phyloP scores from a whole-genome alignment of 2,329 filamentous ascomycete species.

The Botrytis fragariae region DNA sequence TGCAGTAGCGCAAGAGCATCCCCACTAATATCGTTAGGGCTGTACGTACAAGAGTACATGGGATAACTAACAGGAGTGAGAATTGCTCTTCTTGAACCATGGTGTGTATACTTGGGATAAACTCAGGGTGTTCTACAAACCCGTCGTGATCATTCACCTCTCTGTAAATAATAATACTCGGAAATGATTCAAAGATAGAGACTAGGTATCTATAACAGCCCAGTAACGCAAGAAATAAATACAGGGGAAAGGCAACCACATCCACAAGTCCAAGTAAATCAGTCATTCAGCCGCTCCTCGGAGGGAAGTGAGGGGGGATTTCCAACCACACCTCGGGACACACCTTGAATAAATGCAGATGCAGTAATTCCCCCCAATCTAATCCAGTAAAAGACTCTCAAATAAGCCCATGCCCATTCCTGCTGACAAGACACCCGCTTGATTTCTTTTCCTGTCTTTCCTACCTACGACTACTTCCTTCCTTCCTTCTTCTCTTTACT shows the following conservation, averaged over 20 bases:
- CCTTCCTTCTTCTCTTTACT: background rate
- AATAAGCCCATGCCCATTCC: constrained; percentile 33
- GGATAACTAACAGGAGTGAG: background rate
- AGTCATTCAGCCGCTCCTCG: constrained; percentile 8
- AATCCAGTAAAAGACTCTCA: constrained; percentile 22
- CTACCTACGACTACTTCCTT: background rate
- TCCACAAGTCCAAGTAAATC: background rate
- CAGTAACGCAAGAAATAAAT: background rate
- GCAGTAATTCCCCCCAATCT: background rate
- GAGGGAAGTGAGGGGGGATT: background rate
- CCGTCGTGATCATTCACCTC: background rate
- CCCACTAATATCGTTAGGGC: background rate
- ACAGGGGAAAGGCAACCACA: background rate
- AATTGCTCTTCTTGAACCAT: background rate
- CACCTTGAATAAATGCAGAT: background rate
- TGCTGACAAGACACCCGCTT: constrained; percentile 30
- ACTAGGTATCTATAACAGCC: background rate
- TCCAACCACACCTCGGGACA: background rate
- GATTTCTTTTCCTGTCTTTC: background rate
- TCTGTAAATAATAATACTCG: background rate
- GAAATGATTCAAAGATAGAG: background rate
- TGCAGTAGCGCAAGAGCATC: background rate
- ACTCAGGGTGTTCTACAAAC: background rate
- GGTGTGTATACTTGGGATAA: background rate
- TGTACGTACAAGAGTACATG: constrained; percentile 8